A percentile compares a stretch with the other conserved stretches of the same genome.
Conservation (phyloP, 2,329 filamentous ascomycete genomes). For the Graphilbum ipis-grandicollis region DNA sequence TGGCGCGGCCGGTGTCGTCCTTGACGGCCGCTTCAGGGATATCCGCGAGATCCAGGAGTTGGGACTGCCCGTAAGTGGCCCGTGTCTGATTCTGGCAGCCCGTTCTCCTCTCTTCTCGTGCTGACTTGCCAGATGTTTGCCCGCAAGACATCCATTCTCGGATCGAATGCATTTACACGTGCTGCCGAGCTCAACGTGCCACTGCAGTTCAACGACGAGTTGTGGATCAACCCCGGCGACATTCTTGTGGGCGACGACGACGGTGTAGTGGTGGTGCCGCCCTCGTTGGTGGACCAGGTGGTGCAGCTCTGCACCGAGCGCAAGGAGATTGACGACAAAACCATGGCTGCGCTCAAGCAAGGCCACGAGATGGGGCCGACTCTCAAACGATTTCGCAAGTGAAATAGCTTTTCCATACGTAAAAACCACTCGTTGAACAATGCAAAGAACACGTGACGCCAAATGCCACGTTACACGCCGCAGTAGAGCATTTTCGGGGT, state of each 20-base stretch:
- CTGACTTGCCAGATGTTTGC: slow-evolving; percentile 20
- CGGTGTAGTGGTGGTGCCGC: not conserved
- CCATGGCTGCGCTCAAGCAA: not conserved
- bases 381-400: too few relatives aligned
- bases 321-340: not conserved
- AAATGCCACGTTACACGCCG: too few relatives aligned
- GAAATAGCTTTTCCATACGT: too few relatives aligned
- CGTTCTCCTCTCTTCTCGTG: not conserved
- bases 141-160: slow-evolving; percentile 24
- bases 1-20: slow-evolving; percentile 28
- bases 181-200: slow-evolving; percentile 21
- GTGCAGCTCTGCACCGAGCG: not conserved
- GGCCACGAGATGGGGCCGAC: not conserved
- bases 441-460: too few relatives aligned
- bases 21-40: slow-evolving; percentile 34
- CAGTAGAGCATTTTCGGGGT: too few relatives aligned
- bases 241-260: not conserved
- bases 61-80: slow-evolving; percentile 19
- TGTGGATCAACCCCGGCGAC: not conserved
- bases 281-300: not conserved
- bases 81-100: not conserved
- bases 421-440: too few relatives aligned
- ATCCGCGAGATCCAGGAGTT: slow-evolving; percentile 34
- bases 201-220: slow-evolving; percentile 10
- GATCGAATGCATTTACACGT: slow-evolving; percentile 22